A percentile compares a stretch with the other conserved stretches of the same genome.
phyloP scores from a whole-genome alignment of 768 basidiomycete species.

The Dioszegia aurantiaca region DNA sequence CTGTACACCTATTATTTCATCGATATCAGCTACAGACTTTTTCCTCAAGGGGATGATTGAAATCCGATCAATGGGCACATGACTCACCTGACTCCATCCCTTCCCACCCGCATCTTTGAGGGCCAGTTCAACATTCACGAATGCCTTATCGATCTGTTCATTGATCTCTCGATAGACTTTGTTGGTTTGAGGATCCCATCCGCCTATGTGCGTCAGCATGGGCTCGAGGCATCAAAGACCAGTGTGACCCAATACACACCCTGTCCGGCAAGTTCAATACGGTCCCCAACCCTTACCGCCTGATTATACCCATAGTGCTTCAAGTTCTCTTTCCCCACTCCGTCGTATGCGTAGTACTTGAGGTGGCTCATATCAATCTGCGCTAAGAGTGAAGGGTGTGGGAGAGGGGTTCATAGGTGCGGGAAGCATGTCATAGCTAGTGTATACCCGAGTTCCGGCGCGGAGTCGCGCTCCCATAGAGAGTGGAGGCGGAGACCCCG shows the following conservation, averaged over 20 bases:
- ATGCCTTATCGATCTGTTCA: conserved; percentile 24
- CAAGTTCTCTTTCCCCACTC: not conserved
- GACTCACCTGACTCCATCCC: conserved; percentile 26
- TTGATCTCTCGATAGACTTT: conserved; percentile 17
- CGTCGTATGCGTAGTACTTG: conserved; percentile 1
- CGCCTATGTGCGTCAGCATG: conserved; percentile 7
- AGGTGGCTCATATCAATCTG: not conserved
- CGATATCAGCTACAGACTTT: not conserved
- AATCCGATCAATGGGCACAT: not conserved
- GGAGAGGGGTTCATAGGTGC: no score
- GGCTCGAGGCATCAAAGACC: not conserved
- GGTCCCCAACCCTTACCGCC: not conserved
- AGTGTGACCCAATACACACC: not conserved
- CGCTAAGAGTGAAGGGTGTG: not conserved
- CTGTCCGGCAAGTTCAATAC: not conserved
- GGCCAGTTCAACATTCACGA: conserved; percentile 26
- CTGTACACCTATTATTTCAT: conserved; percentile 19
- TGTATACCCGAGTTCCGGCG: no score
- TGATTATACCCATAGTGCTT: not conserved
- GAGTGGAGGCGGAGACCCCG: no score
- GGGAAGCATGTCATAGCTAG: no score
- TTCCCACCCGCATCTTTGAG: conserved; percentile 24
- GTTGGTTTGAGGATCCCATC: conserved; percentile 16
- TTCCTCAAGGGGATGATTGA: no score
- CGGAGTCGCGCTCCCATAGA: no score